Evolutionary conservation across 805 yeast genomes (phyloP).

Genomic region (Wickerhamiella nectarea): DNA sequence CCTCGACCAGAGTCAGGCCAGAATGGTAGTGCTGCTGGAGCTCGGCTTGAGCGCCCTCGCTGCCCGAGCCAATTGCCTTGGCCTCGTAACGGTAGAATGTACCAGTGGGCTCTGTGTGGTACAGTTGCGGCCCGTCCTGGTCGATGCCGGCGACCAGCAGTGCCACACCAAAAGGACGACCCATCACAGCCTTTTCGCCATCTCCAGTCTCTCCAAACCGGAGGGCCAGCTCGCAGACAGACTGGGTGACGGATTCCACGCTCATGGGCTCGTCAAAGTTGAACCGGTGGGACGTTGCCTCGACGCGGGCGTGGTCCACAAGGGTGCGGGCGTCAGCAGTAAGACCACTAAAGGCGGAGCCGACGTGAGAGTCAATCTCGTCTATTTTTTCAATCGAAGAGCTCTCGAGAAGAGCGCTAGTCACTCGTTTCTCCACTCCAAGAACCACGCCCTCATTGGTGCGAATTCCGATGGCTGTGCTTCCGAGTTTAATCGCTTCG

Average conservation of each 20-base stretch:
- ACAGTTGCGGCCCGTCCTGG: slow-evolving; percentile 87
- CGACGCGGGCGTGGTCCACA: slow-evolving; percentile 96
- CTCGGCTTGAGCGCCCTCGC: slow-evolving; percentile 98
- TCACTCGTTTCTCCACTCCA: slow-evolving; percentile 95
- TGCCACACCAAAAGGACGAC: slow-evolving; percentile 98
- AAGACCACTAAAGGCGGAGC: slow-evolving; percentile 97
- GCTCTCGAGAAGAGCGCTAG: slow-evolving; percentile 79
- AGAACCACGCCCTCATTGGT: slow-evolving; percentile 92
- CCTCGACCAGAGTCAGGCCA: slow-evolving; percentile 80
- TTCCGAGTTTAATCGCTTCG: slow-evolving; percentile 94
- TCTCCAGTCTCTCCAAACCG: slow-evolving; percentile 88
- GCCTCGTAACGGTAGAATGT: slow-evolving; percentile 96
- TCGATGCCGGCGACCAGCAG: slow-evolving; percentile 89
- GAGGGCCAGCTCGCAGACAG: slow-evolving; percentile 91
- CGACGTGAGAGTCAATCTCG: slow-evolving; percentile 86
- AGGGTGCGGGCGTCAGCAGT: slow-evolving; percentile 98
- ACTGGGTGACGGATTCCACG: slow-evolving; percentile 87
- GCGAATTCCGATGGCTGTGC: slow-evolving; percentile 94
- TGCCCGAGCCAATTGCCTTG: slow-evolving; percentile 96
- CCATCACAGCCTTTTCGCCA: slow-evolving; percentile 90
- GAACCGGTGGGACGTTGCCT: slow-evolving; percentile 65
- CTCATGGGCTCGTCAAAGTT: slow-evolving; percentile 86
- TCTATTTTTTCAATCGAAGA: slow-evolving; percentile 92
- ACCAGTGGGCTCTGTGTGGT: slow-evolving; percentile 99
- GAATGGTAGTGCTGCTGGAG: slow-evolving; percentile 87